Percentiles rank a stretch among this genome's conserved stretches.
Conservation (phyloP, 306 rosid species). For the Quercus gilva region DNA sequence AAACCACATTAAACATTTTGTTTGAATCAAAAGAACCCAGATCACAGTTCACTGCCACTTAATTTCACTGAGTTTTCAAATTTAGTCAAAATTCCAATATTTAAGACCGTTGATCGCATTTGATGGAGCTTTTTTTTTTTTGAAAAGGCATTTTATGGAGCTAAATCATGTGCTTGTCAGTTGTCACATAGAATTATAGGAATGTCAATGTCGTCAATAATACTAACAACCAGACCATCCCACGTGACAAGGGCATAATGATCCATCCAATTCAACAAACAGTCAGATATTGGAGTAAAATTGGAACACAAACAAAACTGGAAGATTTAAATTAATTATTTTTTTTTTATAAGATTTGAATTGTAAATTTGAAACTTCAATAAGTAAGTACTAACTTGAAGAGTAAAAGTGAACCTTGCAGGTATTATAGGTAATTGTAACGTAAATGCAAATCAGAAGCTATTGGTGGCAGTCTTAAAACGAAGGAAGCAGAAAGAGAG, state of each 20-base stretch:
- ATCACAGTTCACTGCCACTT: too few species aligned
- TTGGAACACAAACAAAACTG: background rate
- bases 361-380: background rate
- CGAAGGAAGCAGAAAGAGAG: background rate
- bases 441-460: too few species aligned
- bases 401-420: background rate
- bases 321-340: background rate
- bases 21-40: background rate
- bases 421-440: background rate
- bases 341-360: too few species aligned
- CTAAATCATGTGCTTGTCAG: background rate
- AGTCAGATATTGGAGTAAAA: background rate
- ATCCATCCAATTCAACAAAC: background rate
- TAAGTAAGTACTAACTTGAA: background rate
- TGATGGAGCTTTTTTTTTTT: too few species aligned
- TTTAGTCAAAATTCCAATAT: background rate
- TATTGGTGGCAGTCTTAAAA: background rate
- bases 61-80: background rate
- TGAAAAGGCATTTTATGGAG: too few species aligned
- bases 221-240: background rate
- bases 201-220: background rate
- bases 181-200: background rate
- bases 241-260: background rate
- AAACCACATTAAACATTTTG: constrained; percentile 11
- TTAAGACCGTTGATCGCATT: background rate